Evolutionary conservation across 108 stramenopile genomes (phyloP), one percentile per base, ranked within the genome.

Genomic region (Discostella pseudostelligera): DNA sequence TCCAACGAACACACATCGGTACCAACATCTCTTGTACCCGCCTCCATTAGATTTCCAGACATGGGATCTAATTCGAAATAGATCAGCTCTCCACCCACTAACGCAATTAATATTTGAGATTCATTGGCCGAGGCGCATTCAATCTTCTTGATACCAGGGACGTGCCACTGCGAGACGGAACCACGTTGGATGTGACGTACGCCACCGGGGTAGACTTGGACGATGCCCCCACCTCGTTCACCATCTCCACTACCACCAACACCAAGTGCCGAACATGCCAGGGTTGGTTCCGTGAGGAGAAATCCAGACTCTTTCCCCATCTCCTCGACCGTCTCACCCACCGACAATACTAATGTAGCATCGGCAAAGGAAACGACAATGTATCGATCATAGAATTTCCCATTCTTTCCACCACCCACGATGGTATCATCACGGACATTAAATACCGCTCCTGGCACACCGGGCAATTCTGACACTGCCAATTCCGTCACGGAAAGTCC

Each of bases 331-430:
- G 84, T 88, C 50, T 97, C 97, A 16, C 97, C 99, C 26, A 98
- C 84, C 46, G 88, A 88, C 17, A 99, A 79, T 3, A 98, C 99
- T 24, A 99, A 79, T 6, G 97, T 98, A 20, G 96, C 96, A 77
- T 98, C 97, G 13, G 90, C 87, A 81, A 99, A 99, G 39, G 87
- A 92, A 20, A 99, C 97, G 16, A 99, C 96, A 62, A 99, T 98
- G 80, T 86, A 97, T 56, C 83, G 78, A 72, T 89, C 87, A 24
- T 74, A 67, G 46, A 39, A 64, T 39, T 55, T 62, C 39, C 80
- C 59, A 35, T 65, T 71, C 59, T 65, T 54, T n/a, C n/a, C n/a
- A n/a, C n/a, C n/a, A 45, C 45, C 57, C 57, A 9, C 14, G 61
- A 49, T 26, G 75, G 79, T n/a, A 54, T 79, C 72, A 45, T 82